Evolutionary conservation across 148 eudicot species (phyloP).

Genomic region (Suaeda aralocaspica): DNA sequence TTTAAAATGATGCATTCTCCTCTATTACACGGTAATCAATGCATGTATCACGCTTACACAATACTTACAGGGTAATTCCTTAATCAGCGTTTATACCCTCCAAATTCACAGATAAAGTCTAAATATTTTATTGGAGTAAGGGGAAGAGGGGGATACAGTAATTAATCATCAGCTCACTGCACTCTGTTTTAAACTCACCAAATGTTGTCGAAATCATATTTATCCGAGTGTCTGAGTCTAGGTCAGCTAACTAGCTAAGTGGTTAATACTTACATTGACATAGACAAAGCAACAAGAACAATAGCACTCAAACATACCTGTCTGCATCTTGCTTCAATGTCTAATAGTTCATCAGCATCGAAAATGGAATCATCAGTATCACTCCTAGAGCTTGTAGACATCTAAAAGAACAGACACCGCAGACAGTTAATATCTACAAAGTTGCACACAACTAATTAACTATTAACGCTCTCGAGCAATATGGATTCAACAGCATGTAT

Average conservation of each 20-base stretch:
- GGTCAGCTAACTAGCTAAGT: background rate
- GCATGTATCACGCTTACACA: too few relatives aligned
- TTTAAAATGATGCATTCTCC: background rate
- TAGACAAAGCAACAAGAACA: background rate
- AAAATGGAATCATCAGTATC: conserved; percentile 41
- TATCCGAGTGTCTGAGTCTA: background rate
- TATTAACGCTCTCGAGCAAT: background rate
- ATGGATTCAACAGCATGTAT: background rate
- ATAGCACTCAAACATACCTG: conserved; percentile 47
- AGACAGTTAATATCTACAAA: background rate
- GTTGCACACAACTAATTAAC: too few relatives aligned
- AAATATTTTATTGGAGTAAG: too few relatives aligned
- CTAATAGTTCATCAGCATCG: conserved; percentile 51
- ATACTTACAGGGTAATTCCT: too few relatives aligned
- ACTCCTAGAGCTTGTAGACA: conserved; percentile 62
- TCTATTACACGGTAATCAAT: background rate
- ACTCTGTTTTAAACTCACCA: background rate
- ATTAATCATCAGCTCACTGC: too few relatives aligned
- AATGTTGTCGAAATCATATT: background rate
- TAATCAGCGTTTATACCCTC: too few relatives aligned
- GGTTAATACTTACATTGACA: background rate
- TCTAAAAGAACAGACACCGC: conserved; percentile 33
- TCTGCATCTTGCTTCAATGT: conserved; percentile 60
- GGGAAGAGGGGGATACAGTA: too few relatives aligned
- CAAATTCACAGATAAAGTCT: too few relatives aligned